These are phyloP conservation scores for Moringa oleifera DNA, from an alignment of 345 rosid species.

Conservation along the genomic window DNA sequence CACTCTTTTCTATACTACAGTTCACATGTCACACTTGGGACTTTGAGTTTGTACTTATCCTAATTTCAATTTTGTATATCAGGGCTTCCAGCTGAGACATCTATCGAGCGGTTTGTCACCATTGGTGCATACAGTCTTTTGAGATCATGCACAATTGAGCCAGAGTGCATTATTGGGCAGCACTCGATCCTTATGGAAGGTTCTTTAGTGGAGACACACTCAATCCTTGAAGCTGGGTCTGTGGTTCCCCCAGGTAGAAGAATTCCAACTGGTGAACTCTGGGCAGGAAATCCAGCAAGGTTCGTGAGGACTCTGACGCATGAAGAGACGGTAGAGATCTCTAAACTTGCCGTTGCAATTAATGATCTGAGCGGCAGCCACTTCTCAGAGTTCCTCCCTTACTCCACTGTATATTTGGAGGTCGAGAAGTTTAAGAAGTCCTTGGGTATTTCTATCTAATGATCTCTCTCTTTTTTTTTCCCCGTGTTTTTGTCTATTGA, in stretches of 20 bases:
- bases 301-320: conserved; percentile 77
- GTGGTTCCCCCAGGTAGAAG: conserved; percentile 95
- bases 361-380: conserved; percentile 70
- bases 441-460: conserved; percentile 59
- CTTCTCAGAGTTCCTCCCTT: conserved; percentile 88
- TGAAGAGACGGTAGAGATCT: conserved; percentile 90
- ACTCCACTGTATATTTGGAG: conserved; percentile 87
- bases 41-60: not conserved
- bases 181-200: conserved; percentile 98
- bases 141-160: conserved; percentile 93
- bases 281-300: conserved; percentile 99
- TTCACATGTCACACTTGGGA: not conserved
- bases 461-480: not conserved
- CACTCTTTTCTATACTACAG: not conserved
- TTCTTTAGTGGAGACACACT: conserved; percentile 81
- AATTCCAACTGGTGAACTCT: conserved; percentile 91
- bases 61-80: conserved; percentile 15
- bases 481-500: conserved; percentile 17
- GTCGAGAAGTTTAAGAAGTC: conserved; percentile 88
- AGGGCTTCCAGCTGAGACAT: conserved; percentile 94
- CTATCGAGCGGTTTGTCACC: conserved; percentile 83
- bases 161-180: conserved; percentile 96
- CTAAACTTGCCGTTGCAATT: conserved; percentile 92
- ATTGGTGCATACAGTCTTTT: conserved; percentile 82
- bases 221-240: conserved; percentile 94